Evolutionary conservation across 192 early-diverging fungal genomes (phyloP).

Genomic region (Backusella tarrabulga): DNA sequence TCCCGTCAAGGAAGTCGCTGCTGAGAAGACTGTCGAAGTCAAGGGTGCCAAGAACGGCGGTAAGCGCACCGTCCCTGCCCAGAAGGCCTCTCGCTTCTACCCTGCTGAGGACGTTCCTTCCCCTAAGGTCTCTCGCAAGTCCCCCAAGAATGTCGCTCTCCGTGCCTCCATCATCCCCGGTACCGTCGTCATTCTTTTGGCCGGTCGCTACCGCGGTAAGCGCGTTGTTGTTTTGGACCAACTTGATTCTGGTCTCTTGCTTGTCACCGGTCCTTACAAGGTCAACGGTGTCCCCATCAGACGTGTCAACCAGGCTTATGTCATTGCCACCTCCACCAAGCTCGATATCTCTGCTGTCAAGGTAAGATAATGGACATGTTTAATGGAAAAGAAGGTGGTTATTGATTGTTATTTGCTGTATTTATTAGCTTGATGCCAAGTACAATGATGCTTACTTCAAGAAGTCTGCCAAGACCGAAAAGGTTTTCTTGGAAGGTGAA

Average conservation of each 20-base stretch:
- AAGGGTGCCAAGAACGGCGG: slow-evolving; percentile 85
- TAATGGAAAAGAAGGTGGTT: background rate
- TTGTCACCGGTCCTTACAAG: slow-evolving; percentile 97
- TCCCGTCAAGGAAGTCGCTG: slow-evolving; percentile 45
- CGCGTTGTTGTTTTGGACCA: slow-evolving; percentile 99
- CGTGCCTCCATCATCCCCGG: slow-evolving; percentile 95
- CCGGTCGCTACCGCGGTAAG: slow-evolving; percentile 97
- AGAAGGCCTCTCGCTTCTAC: slow-evolving; percentile 77
- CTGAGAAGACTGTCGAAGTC: slow-evolving; percentile 67
- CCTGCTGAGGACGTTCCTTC: slow-evolving; percentile 79
- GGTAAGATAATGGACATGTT: slow-evolving; percentile 18
- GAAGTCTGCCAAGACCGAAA: slow-evolving; percentile 80
- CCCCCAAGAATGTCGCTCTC: slow-evolving; percentile 66
- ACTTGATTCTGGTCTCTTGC: slow-evolving; percentile 90
- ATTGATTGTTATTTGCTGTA: background rate
- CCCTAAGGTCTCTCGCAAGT: slow-evolving; percentile 82
- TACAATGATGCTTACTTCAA: slow-evolving; percentile 94
- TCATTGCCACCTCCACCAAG: slow-evolving; percentile 99
- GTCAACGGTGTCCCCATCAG: slow-evolving; percentile 98
- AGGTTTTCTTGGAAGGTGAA: slow-evolving; percentile 83
- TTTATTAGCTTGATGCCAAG: slow-evolving; percentile 62
- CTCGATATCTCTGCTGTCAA: slow-evolving; percentile 80
- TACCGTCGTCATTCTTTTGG: slow-evolving; percentile 95
- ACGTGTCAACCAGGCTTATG: slow-evolving; percentile 99
- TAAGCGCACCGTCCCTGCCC: slow-evolving; percentile 62